These are phyloP conservation scores for Podospora conica DNA, from an alignment of 495 filamentous ascomycete species.

Conservation along the genomic window DNA sequence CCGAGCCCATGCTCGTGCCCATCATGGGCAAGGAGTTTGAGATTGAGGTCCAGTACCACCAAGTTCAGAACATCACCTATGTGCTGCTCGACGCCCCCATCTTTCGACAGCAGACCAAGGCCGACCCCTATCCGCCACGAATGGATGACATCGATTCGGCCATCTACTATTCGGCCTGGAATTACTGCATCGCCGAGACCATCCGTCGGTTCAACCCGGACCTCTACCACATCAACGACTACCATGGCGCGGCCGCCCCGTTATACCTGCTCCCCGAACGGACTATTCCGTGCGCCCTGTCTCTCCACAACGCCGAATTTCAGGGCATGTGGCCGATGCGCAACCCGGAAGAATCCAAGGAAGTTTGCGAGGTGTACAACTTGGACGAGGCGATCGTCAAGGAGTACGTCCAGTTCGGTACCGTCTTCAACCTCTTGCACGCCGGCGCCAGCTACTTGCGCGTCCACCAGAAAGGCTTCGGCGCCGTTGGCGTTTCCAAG, in stretches of 20 bases:
- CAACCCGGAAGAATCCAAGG: conserved; percentile 56
- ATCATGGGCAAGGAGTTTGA: conserved; percentile 61
- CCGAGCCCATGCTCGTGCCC: conserved; percentile 58
- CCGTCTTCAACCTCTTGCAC: conserved; percentile 68
- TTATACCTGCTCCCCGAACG: conserved; percentile 57
- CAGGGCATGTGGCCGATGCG: conserved; percentile 72
- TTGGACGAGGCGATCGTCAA: conserved; percentile 43
- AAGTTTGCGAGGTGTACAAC: conserved; percentile 70
- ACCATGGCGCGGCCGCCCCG: conserved; percentile 67
- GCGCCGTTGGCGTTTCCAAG: conserved; percentile 66
- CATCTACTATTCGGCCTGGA: conserved; percentile 71
- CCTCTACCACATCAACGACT: conserved; percentile 77
- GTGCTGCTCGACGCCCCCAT: conserved; percentile 65
- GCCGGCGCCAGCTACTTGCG: conserved; percentile 68
- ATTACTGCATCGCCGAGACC: conserved; percentile 60
- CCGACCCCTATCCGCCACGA: conserved; percentile 62
- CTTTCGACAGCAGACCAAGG: conserved; percentile 61
- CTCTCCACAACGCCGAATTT: conserved; percentile 57
- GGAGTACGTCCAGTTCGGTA: conserved; percentile 63
- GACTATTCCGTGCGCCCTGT: conserved; percentile 54
- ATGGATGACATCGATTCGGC: conserved; percentile 72
- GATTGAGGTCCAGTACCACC: conserved; percentile 61
- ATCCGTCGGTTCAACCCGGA: conserved; percentile 58
- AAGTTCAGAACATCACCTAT: conserved; percentile 63
- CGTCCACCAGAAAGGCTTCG: conserved; percentile 67